phyloP scores from a whole-genome alignment of 768 basidiomycete species.

The Termitomyces eurrhizus region DNA sequence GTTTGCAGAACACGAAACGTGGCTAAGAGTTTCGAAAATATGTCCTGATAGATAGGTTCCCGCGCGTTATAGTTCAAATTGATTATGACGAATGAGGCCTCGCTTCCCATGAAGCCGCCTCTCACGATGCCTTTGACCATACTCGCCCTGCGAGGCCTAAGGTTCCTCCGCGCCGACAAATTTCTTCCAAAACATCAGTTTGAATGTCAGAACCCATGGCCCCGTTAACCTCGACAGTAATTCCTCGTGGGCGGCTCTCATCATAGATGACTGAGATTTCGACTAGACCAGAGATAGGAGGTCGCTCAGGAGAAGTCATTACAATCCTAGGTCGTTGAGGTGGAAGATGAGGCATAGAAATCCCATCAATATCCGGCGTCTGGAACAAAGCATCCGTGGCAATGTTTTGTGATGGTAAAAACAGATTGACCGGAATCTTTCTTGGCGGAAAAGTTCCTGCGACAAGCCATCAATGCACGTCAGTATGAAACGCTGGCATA shows the following conservation, averaged over 20 bases:
- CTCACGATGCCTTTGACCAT: slow-evolving; percentile 42
- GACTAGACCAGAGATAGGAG: slow-evolving; percentile 61
- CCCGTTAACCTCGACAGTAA: slow-evolving; percentile 54
- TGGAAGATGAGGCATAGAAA: slow-evolving; percentile 30
- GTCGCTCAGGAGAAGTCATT: slow-evolving; percentile 63
- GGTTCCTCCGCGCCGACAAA: slow-evolving; percentile 66
- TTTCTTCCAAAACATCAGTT: slow-evolving; percentile 59
- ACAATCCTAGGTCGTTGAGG: slow-evolving; percentile 50
- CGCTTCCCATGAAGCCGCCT: neutral
- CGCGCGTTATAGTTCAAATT: too few relatives aligned
- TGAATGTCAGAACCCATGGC: slow-evolving; percentile 56
- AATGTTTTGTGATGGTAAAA: slow-evolving; percentile 42
- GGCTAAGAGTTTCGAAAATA: neutral
- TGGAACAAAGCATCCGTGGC: slow-evolving; percentile 41
- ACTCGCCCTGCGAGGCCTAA: slow-evolving; percentile 67
- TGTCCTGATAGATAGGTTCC: neutral
- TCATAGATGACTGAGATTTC: slow-evolving; percentile 64
- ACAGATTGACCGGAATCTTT: slow-evolving; percentile 72
- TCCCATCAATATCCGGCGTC: slow-evolving; percentile 32
- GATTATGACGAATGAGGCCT: neutral
- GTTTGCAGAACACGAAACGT: neutral
- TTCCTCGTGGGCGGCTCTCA: slow-evolving; percentile 47
- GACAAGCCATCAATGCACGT: slow-evolving; percentile 8
- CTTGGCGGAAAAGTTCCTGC: slow-evolving; percentile 50
- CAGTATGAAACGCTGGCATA: slow-evolving; percentile 6